These are phyloP conservation scores for Lomentospora prolificans DNA, from an alignment of 2,329 filamentous ascomycete species.

Conservation along the genomic window DNA sequence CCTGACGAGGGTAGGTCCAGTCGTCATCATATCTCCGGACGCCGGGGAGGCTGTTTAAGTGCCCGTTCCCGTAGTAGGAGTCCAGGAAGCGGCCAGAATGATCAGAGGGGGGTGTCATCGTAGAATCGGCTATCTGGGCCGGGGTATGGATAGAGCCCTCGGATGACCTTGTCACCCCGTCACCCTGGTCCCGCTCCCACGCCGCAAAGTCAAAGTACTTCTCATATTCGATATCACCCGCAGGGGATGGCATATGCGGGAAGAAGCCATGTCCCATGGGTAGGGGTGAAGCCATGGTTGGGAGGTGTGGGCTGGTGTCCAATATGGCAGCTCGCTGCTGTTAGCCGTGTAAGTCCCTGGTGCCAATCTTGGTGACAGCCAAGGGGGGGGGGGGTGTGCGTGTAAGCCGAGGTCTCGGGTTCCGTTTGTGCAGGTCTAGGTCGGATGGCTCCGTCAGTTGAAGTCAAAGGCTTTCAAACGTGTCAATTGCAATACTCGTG, in stretches of 20 bases:
- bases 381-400: slow-evolving; percentile 7
- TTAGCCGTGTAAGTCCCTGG: slow-evolving; percentile 8
- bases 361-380: neutral
- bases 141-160: slow-evolving; percentile 7
- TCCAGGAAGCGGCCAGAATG: neutral
- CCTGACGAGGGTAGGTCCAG: slow-evolving; percentile 29
- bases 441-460: neutral
- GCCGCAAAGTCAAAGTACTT: slow-evolving; percentile 7
- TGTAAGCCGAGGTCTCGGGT: slow-evolving; percentile 2
- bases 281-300: slow-evolving; percentile 8
- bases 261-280: slow-evolving; percentile 3
- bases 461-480: slow-evolving; percentile 2
- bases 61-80: neutral
- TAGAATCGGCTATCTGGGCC: slow-evolving; percentile 6
- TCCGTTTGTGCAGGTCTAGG: slow-evolving; percentile 5
- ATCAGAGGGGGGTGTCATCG: slow-evolving; percentile 5
- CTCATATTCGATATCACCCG: slow-evolving; percentile 6
- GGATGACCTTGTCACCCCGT: slow-evolving; percentile 6
- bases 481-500: slow-evolving; percentile 7
- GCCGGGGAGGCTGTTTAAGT: slow-evolving; percentile 5
- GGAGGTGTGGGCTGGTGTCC: slow-evolving; percentile 1
- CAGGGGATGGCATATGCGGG: slow-evolving; percentile 7
- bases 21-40: slow-evolving; percentile 22
- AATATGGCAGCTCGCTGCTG: slow-evolving; percentile 7
- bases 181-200: slow-evolving; percentile 7